Evolutionary conservation across 2,329 filamentous ascomycete genomes (phyloP), one percentile per base, ranked within the genome.

Genomic region (Bipolaris bicolor): DNA sequence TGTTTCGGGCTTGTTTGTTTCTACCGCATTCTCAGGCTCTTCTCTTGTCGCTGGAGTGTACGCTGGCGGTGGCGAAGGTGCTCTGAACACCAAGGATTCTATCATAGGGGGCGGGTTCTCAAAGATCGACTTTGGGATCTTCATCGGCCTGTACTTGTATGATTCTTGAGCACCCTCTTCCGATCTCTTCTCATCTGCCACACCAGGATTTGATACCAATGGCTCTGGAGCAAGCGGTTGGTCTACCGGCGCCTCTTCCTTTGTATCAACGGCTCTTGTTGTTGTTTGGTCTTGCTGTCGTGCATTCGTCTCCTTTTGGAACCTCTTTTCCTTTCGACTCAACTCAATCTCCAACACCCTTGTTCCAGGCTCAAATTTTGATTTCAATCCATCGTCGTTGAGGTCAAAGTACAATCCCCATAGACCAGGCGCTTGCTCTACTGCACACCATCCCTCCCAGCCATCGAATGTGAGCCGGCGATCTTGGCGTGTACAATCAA

Each of bases 331-430:
- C 18, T 80, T 80, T 10, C 84, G 76, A 1, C 76, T 76, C 22
- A 87, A 70, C 66, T 86, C 84, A 3, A 88, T 71, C 51, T 87
- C 85, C 6, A 87, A 75, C 0, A 86, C 80, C 11, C 80, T 75
- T 2, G 78, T 82, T 2, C 80, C 82, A 48, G 74, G 69, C 0
- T 78, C 75, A 3, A 86, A 71, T 63, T 82, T 85, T 1, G 62
- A 61, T 13, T 49, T 58, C 13, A 76, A 53, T 2, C 71, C 75
- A 52, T 77, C 63, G 29, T 77, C 81, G 40, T 81, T 73, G 34
- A 76, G 72, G 64, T 84, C 82, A 64, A 81, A 83, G 67, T 84
- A 77, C 7, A 77, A 48, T 7, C 69, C 71, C 76, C 76, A 77
- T 7, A 72, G 37, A 1, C 64, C 67, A n/a, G 73, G 64, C 6